Evolutionary conservation across 2,329 filamentous ascomycete genomes (phyloP), one percentile per base, ranked within the genome.

Genomic region (Fusarium nygamai): DNA sequence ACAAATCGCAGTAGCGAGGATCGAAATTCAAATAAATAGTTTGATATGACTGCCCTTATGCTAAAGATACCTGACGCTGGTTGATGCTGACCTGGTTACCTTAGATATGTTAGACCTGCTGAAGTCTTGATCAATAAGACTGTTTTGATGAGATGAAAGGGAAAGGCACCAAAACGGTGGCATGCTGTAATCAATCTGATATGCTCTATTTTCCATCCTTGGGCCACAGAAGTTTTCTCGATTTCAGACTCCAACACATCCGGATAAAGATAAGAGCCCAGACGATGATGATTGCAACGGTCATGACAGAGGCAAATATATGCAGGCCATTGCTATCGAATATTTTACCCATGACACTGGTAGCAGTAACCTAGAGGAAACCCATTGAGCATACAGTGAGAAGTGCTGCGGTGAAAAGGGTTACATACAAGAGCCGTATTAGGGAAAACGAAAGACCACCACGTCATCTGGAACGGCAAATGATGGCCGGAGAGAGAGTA

Each of bases 361-460:
- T 96, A 0, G 93, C 92, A 0, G 92, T 93, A n/a, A 88, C 76
- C 81, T 82, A 43, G 33, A n/a, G 11, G 5, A 31, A 13, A 39
- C 34, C 10, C 9, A 34, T 46, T 72, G 36, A 69, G 68, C 19
- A 27, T 50, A 38, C n/a, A 17, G 41, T 44, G 39, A 33, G 22
- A 48, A 57, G 13, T 19, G 22, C 8, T 14, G 46, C 27, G 12
- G n/a, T 13, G 22, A 9, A 17, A 16, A 9, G 3, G 53, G 29
- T 27, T 16, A 61, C 80, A 58, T 78, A 82, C 89, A 67, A 94
- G 83, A 0, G 92, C 93, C 1, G 93, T 95, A 76, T 95, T 94
- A 5, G 93, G 93, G 78, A 95, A 95, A 10, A 95, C 88, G 81
- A 95, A 96, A 8, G 91, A 93, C 82, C 92, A 96, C 91, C 93